Evolutionary conservation across 768 basidiomycete species (phyloP), one percentile per base, ranked within the genome.

Genomic region (Tylopilus felleus): DNA sequence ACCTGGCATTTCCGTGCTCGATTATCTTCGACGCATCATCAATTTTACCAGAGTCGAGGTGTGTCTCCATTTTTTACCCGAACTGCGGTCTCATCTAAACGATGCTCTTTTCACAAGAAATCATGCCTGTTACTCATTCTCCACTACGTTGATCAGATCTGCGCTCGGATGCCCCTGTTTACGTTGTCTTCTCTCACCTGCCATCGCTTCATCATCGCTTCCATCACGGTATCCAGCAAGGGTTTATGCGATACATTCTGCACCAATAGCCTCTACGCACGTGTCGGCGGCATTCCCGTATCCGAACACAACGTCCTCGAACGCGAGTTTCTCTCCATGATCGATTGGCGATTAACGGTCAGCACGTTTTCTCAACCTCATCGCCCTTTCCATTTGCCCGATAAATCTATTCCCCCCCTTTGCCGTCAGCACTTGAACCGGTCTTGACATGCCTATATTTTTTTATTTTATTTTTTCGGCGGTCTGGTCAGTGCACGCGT

Each of bases 11-110:
- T 81, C 79, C 58, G 85, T 98, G 46, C 77, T 92, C 58, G 97
- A 98, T 68, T 99, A 99, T 74, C 80, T 98, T 53, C 82, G 86
- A 61, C 90, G 97, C 50, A 96, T 99, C 64, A 89, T 97, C 62
- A 84, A 82, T 62, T 98, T 92, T 71, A 95, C 95, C 53, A 98
- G 96, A 67, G 86, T 95, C 72, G 97, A 98, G 81, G 94, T 95
- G 46, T 55, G 81, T 70, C 51, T 19, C 28, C 40, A 56, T 40
- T 36, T 8, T n/a, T n/a, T n/a, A n/a, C 47, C 42, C 25, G 29
- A 25, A 42, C 28, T 43, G 47, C 42, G 10, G 29, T 39, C n/a
- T 33, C 40, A 44, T 51, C 63, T 59, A 56, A 57, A 45, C 28
- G 14, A n/a, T 25, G 21, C 17, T 36, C 42, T 43, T 13, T 10